Evolutionary conservation across 2,329 filamentous ascomycete species (phyloP).

Genomic region (Pseudocercospora vitis): DNA sequence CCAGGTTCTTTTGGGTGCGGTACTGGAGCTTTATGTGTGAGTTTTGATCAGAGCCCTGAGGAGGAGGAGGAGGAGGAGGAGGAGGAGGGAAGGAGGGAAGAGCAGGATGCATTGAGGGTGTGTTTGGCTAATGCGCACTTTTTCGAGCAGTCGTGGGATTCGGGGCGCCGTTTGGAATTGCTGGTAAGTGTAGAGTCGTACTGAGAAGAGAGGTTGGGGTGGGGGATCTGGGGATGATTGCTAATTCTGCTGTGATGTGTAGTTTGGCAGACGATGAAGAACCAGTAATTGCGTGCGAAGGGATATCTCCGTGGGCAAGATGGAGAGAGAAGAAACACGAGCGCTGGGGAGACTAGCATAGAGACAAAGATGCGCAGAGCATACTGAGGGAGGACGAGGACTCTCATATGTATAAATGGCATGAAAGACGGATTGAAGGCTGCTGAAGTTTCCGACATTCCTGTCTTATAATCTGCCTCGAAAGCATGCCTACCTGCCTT

Average conservation of each 20-base stretch:
- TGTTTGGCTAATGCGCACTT: too few species aligned
- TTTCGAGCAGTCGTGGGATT: constrained; percentile 57
- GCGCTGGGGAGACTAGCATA: background rate
- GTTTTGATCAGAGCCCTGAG: constrained; percentile 32
- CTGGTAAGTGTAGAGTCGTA: constrained; percentile 53
- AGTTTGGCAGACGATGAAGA: constrained; percentile 71
- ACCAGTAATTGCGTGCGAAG: constrained; percentile 41
- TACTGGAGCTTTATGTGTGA: constrained; percentile 80
- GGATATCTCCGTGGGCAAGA: background rate
- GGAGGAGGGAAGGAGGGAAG: too few species aligned
- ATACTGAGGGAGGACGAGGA: background rate
- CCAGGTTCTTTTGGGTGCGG: constrained; percentile 75
- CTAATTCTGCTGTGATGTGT: constrained; percentile 25
- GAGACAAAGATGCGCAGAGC: background rate
- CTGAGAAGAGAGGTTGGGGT: background rate
- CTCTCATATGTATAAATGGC: constrained; percentile 13
- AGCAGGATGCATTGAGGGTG: too few species aligned
- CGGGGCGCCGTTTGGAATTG: constrained; percentile 60
- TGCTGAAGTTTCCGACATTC: too few species aligned
- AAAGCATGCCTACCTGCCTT: background rate
- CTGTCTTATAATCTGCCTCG: too few species aligned
- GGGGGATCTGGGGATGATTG: too few species aligned
- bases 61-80: background rate
- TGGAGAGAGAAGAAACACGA: background rate
- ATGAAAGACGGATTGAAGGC: background rate